A percentile compares a stretch with the other conserved stretches of the same genome.
These are phyloP conservation scores for Dacryopinax spathularia DNA, from an alignment of 768 basidiomycete genomes.

Conservation along the genomic window DNA sequence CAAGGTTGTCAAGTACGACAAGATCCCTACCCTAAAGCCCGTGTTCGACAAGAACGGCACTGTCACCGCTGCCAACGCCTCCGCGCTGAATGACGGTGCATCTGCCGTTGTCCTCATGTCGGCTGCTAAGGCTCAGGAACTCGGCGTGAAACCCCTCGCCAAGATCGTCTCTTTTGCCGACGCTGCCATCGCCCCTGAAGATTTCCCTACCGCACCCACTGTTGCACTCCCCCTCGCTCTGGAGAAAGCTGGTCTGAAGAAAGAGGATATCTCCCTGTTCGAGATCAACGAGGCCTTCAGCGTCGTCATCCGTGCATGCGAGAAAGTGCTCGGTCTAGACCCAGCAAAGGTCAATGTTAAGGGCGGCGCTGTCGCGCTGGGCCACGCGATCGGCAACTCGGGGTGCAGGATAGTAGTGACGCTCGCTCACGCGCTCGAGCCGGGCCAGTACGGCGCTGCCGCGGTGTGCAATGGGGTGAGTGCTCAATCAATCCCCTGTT, in stretches of 20 bases:
- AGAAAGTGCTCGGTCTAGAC: slow-evolving; percentile 74
- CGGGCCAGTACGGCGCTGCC: slow-evolving; percentile 87
- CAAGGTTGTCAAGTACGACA: slow-evolving; percentile 91
- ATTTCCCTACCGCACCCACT: slow-evolving; percentile 93
- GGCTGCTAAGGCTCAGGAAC: slow-evolving; percentile 78
- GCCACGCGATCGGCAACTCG: slow-evolving; percentile 92
- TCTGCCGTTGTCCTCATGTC: slow-evolving; percentile 92
- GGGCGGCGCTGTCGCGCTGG: slow-evolving; percentile 90
- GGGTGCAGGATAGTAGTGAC: slow-evolving; percentile 91
- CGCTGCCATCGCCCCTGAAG: slow-evolving; percentile 88
- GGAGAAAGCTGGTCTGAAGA: slow-evolving; percentile 66
- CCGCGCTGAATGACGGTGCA: slow-evolving; percentile 88
- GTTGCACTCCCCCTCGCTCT: slow-evolving; percentile 80
- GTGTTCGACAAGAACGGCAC: slow-evolving; percentile 80
- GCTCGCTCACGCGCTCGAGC: slow-evolving; percentile 76
- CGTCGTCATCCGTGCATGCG: slow-evolving; percentile 77
- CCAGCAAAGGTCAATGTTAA: slow-evolving; percentile 80
- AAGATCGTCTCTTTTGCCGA: slow-evolving; percentile 92
- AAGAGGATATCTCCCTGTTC: slow-evolving; percentile 76
- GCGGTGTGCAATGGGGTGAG: slow-evolving; percentile 94
- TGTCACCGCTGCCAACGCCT: slow-evolving; percentile 96
- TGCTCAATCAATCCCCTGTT: slow-evolving; percentile 14
- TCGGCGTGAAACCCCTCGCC: slow-evolving; percentile 85
- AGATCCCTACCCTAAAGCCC: slow-evolving; percentile 74
- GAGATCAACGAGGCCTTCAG: slow-evolving; percentile 99